Evolutionary conservation across 192 early-diverging fungal genomes (phyloP), one percentile per base, ranked within the genome.

Genomic region (Podila clonocystis): DNA sequence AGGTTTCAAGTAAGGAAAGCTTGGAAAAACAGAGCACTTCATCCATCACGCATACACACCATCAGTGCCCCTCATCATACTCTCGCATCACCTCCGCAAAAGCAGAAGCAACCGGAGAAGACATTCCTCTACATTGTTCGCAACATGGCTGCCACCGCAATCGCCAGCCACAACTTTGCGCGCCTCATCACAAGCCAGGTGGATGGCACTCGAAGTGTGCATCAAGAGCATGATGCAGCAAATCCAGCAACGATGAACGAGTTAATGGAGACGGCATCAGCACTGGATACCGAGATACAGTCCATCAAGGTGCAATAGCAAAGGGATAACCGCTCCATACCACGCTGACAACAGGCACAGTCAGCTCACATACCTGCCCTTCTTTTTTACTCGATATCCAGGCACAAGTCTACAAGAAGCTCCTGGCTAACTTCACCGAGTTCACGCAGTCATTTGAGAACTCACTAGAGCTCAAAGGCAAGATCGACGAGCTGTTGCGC

Each of bases 351-450:
- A 55, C 5, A 55, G 20, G 2, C 52, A 0, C 24, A n/a, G 20
- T 3, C 11, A 24, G 5, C 20, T 19, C 24, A 24, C 24, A 22
- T 7, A 19, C 24, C 52, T 55, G 20, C 0, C 7, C 0, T 66
- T 55, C 19, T 49, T 38, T 48, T 34, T 34, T 38, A 12, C 36
- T 58, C 15, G 20, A 24, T 48, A 26, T 24, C 5, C 67, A 80
- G 77, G 66, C 70, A 12, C 77, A 80, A 65, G 70, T 80, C 7
- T 80, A 80, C 62, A 80, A 73, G 30, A 80, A 73, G n/a, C 70
- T 80, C 1, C 77, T 80, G n/a, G 71, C 65, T 29, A 80, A 80
- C 58, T 80, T 72, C 50, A 67, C 55, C 58, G 70, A 65, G 6
- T 80, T 80, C 62, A 68, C 77, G 15, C 70, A 80, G 1, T 69